These are phyloP conservation scores for Sporisorium exsertum DNA, from an alignment of 1,284 basidiomycete species.

Conservation along the genomic window DNA sequence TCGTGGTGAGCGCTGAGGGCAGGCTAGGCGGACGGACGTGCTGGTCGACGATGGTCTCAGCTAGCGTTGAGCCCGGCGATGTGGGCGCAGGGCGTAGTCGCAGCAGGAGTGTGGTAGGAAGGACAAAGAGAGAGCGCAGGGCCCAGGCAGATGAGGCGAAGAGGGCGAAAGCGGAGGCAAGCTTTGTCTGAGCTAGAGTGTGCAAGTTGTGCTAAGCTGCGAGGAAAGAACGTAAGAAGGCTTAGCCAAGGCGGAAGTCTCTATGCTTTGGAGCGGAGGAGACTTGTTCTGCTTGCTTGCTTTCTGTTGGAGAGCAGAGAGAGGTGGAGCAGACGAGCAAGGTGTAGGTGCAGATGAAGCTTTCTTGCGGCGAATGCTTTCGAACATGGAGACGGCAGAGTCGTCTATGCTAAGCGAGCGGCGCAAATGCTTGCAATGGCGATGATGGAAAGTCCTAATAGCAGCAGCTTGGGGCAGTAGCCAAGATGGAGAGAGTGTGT, in stretches of 20 bases:
- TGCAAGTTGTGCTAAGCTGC: not conserved
- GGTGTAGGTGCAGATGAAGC: not conserved
- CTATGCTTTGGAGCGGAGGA: not conserved
- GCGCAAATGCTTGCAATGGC: not conserved
- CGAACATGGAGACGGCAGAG: not conserved
- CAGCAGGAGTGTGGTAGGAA: not conserved
- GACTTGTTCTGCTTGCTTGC: not conserved
- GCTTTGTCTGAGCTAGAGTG: not conserved
- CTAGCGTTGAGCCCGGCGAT: not conserved
- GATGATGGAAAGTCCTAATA: not conserved
- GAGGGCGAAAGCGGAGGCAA: conserved; percentile 1
- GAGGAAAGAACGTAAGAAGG: not conserved
- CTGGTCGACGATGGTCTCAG: not conserved
- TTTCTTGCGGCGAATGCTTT: not conserved
- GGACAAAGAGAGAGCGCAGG: not conserved
- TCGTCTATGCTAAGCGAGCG: conserved; percentile 31
- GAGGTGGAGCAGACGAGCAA: not conserved
- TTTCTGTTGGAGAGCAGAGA: not conserved
- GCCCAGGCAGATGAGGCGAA: not conserved
- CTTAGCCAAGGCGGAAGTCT: conserved; percentile 7
- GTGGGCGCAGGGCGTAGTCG: not conserved
- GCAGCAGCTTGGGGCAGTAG: not conserved
- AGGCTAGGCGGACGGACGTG: not conserved
- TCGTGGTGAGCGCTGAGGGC: not conserved
- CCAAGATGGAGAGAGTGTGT: not conserved